Base-by-base conservation (phyloP, 129 eudicot genomes). In the Escallonia herrerae region DNA sequence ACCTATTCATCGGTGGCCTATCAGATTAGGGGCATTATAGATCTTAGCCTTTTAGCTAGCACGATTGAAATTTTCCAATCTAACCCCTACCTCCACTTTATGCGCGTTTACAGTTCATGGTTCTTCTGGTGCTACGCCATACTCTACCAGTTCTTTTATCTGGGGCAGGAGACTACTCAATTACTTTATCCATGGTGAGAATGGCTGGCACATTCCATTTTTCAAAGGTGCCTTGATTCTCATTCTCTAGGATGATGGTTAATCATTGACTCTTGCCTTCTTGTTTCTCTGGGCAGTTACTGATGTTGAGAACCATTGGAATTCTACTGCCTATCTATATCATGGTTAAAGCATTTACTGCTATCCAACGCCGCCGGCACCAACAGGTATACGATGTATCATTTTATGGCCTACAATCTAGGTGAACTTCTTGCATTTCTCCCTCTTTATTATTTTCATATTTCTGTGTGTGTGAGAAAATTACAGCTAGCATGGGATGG, bases 41-140 rank as follows among this genome's bases (percentile, higher is more conserved):
- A 22, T 22, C 33, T 22, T 22, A 22, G 33, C 33, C 1, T 22
- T 22, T 1, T 22, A 22, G 33, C 33, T 22, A 22, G 33, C 33
- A 22, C 33, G 33, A 22, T 22, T 22, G 33, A 22, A 22, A 0
- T 22, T 22, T 22, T 22, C 33, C 33, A 22, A 22, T 22, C 33
- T 22, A 22, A 22, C 33, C 0, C 33, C 33, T 22, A 22, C 49
- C 9, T 45, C 9, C 9, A 5, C 49, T 45, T 45, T 8, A 43
- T 68, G 33, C 63, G 9, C 56, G 37, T 2, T 15, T 73, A 74
- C 80, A 90, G 97, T 90, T 87, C 61, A 54, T 82, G 66, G 63
- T 77, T 65, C 87, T 87, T 75, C 83, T 90, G 54, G 86, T 90
- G 60, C 46, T 87, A 66, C 95, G 97, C 8, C 87, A 86, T 65